Base-by-base conservation (phyloP, 176 grass and related monocot genomes). In the Puccinellia tenuiflora region DNA sequence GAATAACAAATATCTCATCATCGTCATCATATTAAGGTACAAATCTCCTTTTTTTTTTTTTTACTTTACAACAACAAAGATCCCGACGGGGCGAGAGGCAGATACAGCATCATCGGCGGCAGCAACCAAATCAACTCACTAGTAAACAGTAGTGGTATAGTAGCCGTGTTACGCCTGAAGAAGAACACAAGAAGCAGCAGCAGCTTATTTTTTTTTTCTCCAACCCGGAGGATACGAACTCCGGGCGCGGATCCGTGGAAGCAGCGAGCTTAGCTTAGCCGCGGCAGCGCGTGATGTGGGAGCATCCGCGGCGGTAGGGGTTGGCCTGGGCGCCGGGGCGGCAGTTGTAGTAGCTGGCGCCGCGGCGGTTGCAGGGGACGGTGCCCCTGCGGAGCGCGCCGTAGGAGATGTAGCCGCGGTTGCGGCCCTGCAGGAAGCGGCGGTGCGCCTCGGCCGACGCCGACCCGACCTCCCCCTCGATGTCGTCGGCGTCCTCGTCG, bases 321-420 rank as follows among this genome's bases (percentile, higher is more conserved):
- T 96, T 93, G 31, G 88, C 83, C 80, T 90, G 86, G 0, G 25
- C 93, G 22, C 93, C 93, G n/a, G 93, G 80, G 60, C 88, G 86
- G 86, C 93, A 96, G 93, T 96, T 96, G 81, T 90, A 92, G 90
- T 96, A 96, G 83, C 88, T 91, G 30, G 93, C 90, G 40, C 93
- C 93, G 60, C 93, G 88, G 31, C 77, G 88, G 47, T 79, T 90
- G 86, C 93, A 96, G 5, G 93, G 93, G 6, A 92, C 83, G 79
- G 24, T 87, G 90, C 88, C 86, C 42, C 88, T 40, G 1, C 93
- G 84, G 17, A 96, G 84, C 31, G 93, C 88, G 42, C 47, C 88
- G 85, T 96, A 96, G 93, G 88, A 91, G 88, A 96, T 91, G 93
- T 96, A 96, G 3, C 9, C 8, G n/a, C n/a, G n/a, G n/a, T 4